Percentiles rank a stretch among this genome's conserved stretches.
phyloP scores from a whole-genome alignment of 768 basidiomycete species.

The Rhodotorula kratochvilovae region DNA sequence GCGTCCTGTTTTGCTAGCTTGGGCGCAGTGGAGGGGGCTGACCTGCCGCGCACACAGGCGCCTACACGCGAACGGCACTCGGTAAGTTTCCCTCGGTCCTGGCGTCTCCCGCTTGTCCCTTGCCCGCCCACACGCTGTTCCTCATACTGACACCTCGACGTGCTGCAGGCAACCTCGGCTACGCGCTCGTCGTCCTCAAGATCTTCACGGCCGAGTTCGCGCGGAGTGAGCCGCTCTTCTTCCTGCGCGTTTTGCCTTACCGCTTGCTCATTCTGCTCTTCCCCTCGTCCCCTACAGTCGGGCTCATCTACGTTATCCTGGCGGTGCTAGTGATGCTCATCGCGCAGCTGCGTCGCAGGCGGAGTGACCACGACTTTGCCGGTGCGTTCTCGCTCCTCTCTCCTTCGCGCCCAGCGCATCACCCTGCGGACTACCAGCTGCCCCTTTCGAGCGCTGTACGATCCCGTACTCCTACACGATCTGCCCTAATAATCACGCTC shows the following conservation, averaged over 20 bases:
- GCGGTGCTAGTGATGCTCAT: conserved; percentile 59
- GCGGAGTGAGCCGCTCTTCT: conserved; percentile 55
- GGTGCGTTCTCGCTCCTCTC: conserved; percentile 48
- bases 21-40: background rate
- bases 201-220: conserved; percentile 74
- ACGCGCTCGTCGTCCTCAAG: conserved; percentile 66
- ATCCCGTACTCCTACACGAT: background rate
- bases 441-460: conserved; percentile 12
- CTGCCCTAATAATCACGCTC: background rate
- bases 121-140: too few species aligned
- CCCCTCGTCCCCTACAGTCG: conserved; percentile 36
- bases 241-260: background rate
- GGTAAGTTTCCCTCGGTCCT: conserved; percentile 43
- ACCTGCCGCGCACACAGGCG: conserved; percentile 50
- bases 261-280: background rate
- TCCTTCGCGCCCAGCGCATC: too few species aligned
- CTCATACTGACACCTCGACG: background rate
- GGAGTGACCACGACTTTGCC: conserved; percentile 71
- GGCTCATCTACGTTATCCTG: conserved; percentile 49
- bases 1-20: background rate
- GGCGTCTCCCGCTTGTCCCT: background rate
- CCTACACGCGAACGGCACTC: conserved; percentile 71
- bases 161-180: conserved; percentile 57
- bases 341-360: conserved; percentile 60
- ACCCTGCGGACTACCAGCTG: too few species aligned